These are phyloP conservation scores for Ramaria rubella DNA, from an alignment of 768 basidiomycete species.

Conservation along the genomic window DNA sequence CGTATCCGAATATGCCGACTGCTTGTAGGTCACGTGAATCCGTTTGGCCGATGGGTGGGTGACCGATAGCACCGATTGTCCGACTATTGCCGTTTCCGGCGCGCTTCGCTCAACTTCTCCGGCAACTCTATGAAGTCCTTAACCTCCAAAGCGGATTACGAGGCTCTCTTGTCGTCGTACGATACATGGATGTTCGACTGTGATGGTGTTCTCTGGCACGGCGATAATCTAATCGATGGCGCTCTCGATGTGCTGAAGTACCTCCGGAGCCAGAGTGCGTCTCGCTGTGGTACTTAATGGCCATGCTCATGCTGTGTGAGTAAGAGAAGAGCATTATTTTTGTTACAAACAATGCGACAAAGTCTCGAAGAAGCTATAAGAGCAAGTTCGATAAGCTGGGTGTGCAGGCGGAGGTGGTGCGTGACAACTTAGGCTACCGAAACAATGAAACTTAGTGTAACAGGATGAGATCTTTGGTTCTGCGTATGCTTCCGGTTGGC, in stretches of 20 bases:
- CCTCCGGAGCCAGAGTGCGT: conserved; percentile 66
- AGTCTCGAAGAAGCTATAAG: conserved; percentile 85
- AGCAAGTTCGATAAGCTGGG: conserved; percentile 87
- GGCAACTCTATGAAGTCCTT: conserved; percentile 4
- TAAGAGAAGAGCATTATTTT: conserved; percentile 81
- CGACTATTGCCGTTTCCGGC: not conserved
- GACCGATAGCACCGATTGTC: no score
- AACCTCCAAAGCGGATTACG: conserved; percentile 24
- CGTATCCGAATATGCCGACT: not conserved
- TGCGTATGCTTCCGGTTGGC: conserved; percentile 65
- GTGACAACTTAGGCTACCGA: not conserved
- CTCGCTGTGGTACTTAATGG: conserved; percentile 1
- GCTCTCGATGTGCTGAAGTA: conserved; percentile 66
- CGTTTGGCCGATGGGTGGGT: no score
- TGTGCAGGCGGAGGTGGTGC: conserved; percentile 74
- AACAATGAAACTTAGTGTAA: not conserved
- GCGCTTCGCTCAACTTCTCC: not conserved
- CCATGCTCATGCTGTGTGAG: conserved; percentile 12
- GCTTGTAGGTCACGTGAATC: not conserved
- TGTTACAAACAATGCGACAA: conserved; percentile 96
- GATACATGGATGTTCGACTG: conserved; percentile 98
- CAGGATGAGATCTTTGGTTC: conserved; percentile 99
- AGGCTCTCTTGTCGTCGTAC: conserved; percentile 46
- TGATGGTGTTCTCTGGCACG: conserved; percentile 92
- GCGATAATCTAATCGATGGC: conserved; percentile 72